phyloP scores from a whole-genome alignment of 2,329 filamentous ascomycete species.

The Nigrograna mackinnonii region DNA sequence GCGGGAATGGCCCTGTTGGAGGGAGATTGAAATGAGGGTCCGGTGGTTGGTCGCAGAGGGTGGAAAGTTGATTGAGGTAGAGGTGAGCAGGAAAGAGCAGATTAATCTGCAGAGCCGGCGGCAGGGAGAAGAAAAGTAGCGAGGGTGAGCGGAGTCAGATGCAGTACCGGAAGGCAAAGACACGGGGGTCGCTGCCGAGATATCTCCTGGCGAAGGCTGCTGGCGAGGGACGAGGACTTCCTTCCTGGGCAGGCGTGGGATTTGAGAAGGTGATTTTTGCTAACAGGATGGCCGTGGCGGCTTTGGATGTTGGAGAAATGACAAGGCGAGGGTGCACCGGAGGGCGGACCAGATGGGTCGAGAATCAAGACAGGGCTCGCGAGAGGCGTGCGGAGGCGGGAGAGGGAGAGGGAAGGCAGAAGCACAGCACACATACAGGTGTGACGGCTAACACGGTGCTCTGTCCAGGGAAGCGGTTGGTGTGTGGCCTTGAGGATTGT shows the following conservation, averaged over 20 bases:
- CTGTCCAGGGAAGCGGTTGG: no score
- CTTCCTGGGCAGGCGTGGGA: background rate
- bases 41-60: background rate
- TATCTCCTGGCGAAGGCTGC: no score
- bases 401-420: background rate
- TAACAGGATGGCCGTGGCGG: no score
- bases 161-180: background rate
- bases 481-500: no score
- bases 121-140: conserved; percentile 7
- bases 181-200: no score
- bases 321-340: no score
- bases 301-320: no score
- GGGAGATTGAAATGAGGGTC: background rate
- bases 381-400: background rate
- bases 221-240: background rate
- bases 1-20: background rate
- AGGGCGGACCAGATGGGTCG: background rate
- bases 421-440: no score
- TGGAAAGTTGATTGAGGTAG: conserved; percentile 7
- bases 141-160: background rate
- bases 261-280: background rate
- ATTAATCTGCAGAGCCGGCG: conserved; percentile 15
- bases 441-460: no score
- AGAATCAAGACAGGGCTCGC: background rate
- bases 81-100: conserved; percentile 22